Evolutionary conservation across 1,284 basidiomycete species (phyloP).

Genomic region (Heliocybe sulcata): DNA sequence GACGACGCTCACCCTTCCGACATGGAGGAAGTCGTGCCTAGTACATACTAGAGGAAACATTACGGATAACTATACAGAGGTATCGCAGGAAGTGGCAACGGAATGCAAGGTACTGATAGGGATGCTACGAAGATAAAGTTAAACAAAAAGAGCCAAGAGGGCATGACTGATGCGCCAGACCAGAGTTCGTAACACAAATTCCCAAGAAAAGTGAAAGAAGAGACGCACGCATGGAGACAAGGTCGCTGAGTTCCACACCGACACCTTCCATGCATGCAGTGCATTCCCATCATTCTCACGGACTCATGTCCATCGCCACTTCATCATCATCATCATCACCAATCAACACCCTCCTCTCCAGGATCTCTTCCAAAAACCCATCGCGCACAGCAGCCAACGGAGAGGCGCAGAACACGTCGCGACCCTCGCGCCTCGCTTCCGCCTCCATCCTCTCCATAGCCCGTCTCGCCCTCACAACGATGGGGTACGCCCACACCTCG

Average conservation of each 20-base stretch:
- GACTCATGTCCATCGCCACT: slow-evolving; percentile 35
- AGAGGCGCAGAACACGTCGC: slow-evolving; percentile 51
- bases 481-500: slow-evolving; percentile 55
- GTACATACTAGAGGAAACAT: neutral
- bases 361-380: slow-evolving; percentile 58
- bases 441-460: slow-evolving; percentile 51
- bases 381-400: slow-evolving; percentile 52
- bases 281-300: slow-evolving; percentile 12
- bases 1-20: neutral
- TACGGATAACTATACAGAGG: slow-evolving; percentile 1
- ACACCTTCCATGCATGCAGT: slow-evolving; percentile 16
- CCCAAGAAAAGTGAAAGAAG: neutral
- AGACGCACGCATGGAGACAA: neutral
- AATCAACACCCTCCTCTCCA: slow-evolving; percentile 24
- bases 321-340: slow-evolving; percentile 14
- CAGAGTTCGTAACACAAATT: neutral
- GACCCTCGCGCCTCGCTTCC: slow-evolving; percentile 30
- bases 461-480: slow-evolving; percentile 61
- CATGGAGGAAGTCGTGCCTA: neutral
- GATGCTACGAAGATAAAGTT: neutral
- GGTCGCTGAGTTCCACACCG: neutral
- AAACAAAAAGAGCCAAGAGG: neutral
- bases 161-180: neutral
- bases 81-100: neutral
- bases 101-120: neutral